Evolutionary conservation across 2,329 filamentous ascomycete genomes (phyloP).

Genomic region (Bipolaris bicolor): DNA sequence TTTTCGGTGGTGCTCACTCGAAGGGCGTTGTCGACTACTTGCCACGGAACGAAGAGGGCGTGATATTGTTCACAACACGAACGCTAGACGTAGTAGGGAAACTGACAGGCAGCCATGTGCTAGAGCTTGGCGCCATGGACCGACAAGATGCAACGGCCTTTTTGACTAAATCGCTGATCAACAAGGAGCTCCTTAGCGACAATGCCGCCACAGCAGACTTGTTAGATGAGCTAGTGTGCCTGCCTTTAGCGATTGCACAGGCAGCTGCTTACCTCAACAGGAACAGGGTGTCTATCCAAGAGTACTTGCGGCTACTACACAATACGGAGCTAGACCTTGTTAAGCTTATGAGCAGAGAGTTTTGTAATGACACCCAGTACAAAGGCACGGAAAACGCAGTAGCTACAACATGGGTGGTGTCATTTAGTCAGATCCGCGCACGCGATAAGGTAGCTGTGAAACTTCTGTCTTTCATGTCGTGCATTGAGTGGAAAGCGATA

Average conservation of each 20-base stretch:
- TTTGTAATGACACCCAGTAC: conserved; percentile 49
- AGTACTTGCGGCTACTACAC: conserved; percentile 47
- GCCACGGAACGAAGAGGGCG: conserved; percentile 13
- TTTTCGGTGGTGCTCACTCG: conserved; percentile 13
- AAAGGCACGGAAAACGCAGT: conserved; percentile 46
- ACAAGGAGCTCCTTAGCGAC: conserved; percentile 10
- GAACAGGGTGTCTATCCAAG: conserved; percentile 25
- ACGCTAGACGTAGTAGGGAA: conserved; percentile 11
- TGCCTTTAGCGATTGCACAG: conserved; percentile 51
- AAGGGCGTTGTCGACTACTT: conserved; percentile 20
- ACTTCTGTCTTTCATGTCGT: conserved; percentile 45
- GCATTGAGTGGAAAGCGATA: conserved; percentile 26
- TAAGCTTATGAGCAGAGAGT: conserved; percentile 48
- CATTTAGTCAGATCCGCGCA: conserved; percentile 47
- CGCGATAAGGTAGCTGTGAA: conserved; percentile 42
- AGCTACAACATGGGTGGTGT: conserved; percentile 53
- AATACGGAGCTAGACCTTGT: conserved; percentile 43
- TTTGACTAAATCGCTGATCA: conserved; percentile 9
- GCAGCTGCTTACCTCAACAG: conserved; percentile 49
- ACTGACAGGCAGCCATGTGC: conserved; percentile 16
- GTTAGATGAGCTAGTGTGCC: conserved; percentile 43
- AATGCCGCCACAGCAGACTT: conserved; percentile 2
- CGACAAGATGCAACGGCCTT: conserved; percentile 7
- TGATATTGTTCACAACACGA: conserved; percentile 18
- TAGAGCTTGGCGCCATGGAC: conserved; percentile 6